These are phyloP conservation scores for Lactifluus echinatus DNA, from an alignment of 768 basidiomycete species.

Conservation along the genomic window DNA sequence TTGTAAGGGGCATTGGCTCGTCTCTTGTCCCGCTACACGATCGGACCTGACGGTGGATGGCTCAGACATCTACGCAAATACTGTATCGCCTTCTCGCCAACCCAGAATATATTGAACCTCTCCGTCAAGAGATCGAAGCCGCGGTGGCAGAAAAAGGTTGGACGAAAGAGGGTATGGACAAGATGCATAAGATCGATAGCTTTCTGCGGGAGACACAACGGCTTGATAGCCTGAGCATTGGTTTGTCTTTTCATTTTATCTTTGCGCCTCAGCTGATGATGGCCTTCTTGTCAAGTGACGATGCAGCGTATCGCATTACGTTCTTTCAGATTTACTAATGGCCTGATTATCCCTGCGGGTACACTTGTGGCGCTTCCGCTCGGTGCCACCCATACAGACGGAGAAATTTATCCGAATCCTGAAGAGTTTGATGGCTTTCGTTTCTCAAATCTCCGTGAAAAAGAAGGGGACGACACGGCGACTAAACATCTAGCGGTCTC, in stretches of 20 bases:
- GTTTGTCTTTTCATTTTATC: not conserved
- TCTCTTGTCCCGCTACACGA: not conserved
- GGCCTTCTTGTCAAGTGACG: constrained; percentile 5
- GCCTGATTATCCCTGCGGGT: constrained; percentile 33
- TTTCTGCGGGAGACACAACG: constrained; percentile 24
- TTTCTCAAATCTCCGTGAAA: constrained; percentile 28
- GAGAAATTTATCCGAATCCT: constrained; percentile 36
- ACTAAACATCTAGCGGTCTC: constrained; percentile 23
- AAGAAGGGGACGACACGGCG: constrained; percentile 9
- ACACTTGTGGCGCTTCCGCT: constrained; percentile 29
- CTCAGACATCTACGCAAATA: constrained; percentile 5
- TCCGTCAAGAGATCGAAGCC: constrained; percentile 22
- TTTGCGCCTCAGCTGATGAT: not conserved
- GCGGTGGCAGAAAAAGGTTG: constrained; percentile 19
- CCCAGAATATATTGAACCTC: constrained; percentile 22
- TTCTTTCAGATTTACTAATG: constrained; percentile 29
- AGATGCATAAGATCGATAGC: constrained; percentile 24
- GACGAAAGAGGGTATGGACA: constrained; percentile 16
- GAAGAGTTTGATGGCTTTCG: constrained; percentile 34
- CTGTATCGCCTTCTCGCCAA: constrained; percentile 21
- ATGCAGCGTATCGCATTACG: constrained; percentile 22
- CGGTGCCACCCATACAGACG: constrained; percentile 32
- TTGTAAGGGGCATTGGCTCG: constrained; percentile 19
- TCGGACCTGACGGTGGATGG: not conserved
- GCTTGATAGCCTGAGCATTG: not conserved